phyloP scores from a whole-genome alignment of 257 asterid species.

The Jacaranda copaia region DNA sequence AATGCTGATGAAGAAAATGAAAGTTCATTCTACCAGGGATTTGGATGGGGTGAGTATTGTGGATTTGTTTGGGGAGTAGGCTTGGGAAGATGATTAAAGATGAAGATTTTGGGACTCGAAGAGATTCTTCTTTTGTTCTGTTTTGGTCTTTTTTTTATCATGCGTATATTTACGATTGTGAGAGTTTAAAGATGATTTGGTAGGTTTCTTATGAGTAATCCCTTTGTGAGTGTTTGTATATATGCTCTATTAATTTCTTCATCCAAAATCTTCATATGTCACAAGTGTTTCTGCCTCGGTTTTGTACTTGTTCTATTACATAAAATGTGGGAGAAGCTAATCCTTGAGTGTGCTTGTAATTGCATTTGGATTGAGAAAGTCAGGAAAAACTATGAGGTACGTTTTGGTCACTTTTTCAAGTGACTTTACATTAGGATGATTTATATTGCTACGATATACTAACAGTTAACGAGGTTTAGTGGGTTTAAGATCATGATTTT shows the following conservation, averaged over 20 bases:
- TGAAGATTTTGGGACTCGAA: no score
- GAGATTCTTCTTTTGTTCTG: background rate
- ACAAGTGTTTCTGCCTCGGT: background rate
- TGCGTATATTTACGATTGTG: background rate
- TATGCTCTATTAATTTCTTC: background rate
- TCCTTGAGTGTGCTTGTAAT: no score
- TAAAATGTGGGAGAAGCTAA: no score
- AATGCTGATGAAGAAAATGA: conserved; percentile 47
- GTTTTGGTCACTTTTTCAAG: no score
- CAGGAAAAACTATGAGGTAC: no score
- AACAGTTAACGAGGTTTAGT: no score
- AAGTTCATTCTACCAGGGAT: conserved; percentile 39
- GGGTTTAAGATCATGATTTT: no score
- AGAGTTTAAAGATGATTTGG: background rate
- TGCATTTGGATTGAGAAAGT: no score
- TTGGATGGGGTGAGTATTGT: conserved; percentile 49
- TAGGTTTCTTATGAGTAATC: background rate
- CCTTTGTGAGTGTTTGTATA: background rate
- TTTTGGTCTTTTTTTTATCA: background rate
- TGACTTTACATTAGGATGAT: no score
- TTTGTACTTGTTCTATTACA: background rate
- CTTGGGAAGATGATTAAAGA: background rate
- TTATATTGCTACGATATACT: no score
- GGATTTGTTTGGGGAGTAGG: conserved; percentile 43
- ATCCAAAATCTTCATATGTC: background rate